Conservation (phyloP, 2,329 filamentous ascomycete genomes). For the Paecilomyces formosus region DNA sequence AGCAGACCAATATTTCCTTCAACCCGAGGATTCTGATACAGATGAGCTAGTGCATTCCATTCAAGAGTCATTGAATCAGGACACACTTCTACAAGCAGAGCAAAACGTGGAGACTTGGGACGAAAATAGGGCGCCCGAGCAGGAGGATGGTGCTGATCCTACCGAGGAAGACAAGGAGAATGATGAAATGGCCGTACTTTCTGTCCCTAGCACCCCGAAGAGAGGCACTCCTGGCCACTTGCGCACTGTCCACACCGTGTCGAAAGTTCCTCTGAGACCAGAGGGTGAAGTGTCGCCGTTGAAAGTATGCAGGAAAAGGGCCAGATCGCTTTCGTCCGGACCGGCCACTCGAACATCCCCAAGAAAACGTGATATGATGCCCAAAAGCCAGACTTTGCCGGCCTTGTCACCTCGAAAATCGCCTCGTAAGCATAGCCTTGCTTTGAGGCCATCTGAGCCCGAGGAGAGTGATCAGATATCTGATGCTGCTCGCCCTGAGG, state of each 20-base stretch:
- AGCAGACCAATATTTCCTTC: constrained; percentile 4
- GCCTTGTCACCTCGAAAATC: constrained; percentile 24
- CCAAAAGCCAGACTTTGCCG: constrained; percentile 13
- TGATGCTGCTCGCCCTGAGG: background rate
- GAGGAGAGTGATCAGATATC: background rate
- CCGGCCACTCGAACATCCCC: constrained; percentile 27
- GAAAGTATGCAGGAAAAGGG: constrained; percentile 38
- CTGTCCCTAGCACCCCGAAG: constrained; percentile 49
- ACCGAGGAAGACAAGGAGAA: constrained; percentile 23
- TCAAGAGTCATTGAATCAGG: background rate
- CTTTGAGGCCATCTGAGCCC: background rate
- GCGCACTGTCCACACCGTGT: constrained; percentile 61
- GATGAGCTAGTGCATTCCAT: background rate
- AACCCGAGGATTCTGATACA: background rate
- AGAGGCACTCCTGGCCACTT: constrained; percentile 39
- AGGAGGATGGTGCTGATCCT: background rate
- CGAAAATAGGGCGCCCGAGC: background rate
- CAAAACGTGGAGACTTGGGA: background rate
- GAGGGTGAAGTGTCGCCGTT: constrained; percentile 47
- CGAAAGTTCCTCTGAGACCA: constrained; percentile 67
- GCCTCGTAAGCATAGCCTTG: constrained; percentile 15
- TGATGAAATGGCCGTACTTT: constrained; percentile 6
- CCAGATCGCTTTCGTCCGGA: constrained; percentile 46
- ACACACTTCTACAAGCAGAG: background rate
- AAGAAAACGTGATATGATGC: constrained; percentile 14